Percentiles rank a stretch among this genome's conserved stretches.
Evolutionary conservation across 768 basidiomycete genomes (phyloP).

Genomic region (Bullera alba): DNA sequence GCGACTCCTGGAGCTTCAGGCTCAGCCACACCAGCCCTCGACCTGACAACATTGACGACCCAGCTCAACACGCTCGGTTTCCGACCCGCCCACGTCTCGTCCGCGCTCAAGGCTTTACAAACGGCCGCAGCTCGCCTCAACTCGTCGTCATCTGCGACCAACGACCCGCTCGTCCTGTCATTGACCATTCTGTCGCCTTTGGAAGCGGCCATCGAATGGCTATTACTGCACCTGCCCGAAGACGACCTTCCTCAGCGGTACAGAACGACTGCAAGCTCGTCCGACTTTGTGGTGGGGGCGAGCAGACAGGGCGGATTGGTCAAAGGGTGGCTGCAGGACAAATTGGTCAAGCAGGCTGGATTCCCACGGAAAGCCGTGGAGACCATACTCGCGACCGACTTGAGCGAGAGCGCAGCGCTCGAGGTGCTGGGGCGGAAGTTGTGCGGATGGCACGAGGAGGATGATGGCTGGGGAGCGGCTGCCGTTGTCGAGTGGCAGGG

Average conservation of each 20-base stretch:
- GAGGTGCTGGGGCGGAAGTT: conserved; percentile 50
- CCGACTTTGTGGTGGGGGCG: conserved; percentile 43
- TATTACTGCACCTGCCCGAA: conserved; percentile 76
- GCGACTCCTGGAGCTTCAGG: conserved; percentile 24
- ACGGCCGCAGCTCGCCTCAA: conserved; percentile 33
- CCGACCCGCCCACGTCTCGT: conserved; percentile 49
- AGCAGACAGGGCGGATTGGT: conserved; percentile 50
- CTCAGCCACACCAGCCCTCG: conserved; percentile 33
- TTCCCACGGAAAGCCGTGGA: conserved; percentile 69
- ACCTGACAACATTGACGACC: conserved; percentile 50
- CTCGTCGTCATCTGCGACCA: conserved; percentile 55
- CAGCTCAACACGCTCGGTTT: conserved; percentile 67
- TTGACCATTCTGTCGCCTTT: conserved; percentile 57
- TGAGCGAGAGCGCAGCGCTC: conserved; percentile 47
- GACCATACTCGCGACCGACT: conserved; percentile 48
- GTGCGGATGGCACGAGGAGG: conserved; percentile 39
- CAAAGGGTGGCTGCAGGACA: conserved; percentile 71
- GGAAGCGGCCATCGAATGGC: conserved; percentile 75
- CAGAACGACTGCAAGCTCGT: conserved; percentile 35
- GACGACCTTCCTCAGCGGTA: conserved; percentile 64
- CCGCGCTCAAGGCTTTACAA: conserved; percentile 52
- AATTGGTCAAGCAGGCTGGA: conserved; percentile 73
- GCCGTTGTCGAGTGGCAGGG: conserved; percentile 23
- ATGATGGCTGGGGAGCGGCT: conserved; percentile 41
- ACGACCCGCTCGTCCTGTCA: conserved; percentile 52